Conservation (phyloP, 2,329 filamentous ascomycete genomes). For the Rutstroemia sydowiana region DNA sequence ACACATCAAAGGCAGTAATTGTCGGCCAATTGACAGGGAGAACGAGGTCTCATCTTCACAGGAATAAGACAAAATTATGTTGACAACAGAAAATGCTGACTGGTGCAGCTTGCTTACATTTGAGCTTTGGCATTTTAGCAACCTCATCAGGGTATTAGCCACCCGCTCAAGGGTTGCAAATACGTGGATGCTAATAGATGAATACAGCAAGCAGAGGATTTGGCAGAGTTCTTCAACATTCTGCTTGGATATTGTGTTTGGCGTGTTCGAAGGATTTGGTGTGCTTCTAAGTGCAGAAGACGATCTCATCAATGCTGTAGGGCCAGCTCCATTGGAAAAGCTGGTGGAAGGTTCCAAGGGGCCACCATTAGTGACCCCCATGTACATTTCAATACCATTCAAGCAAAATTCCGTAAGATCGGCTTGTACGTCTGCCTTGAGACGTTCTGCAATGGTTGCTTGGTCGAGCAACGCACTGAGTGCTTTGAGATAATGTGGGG, state of each 20-base stretch:
- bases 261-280: conserved; percentile 19
- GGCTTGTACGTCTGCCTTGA: conserved; percentile 46
- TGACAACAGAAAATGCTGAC: conserved; percentile 68
- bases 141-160: conserved; percentile 47
- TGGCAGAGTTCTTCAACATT: conserved; percentile 50
- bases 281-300: conserved; percentile 12
- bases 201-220: conserved; percentile 57
- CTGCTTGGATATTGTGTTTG: conserved; percentile 29
- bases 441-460: conserved; percentile 71
- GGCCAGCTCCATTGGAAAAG: conserved; percentile 23
- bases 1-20: conserved; percentile 63
- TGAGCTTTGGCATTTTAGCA: conserved; percentile 52
- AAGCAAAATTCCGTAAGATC: conserved; percentile 48
- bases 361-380: conserved; percentile 25
- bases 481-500: conserved; percentile 71
- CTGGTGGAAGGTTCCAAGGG: conserved; percentile 20
- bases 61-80: conserved; percentile 57
- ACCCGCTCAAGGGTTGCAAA: conserved; percentile 48
- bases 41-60: conserved; percentile 62
- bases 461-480: conserved; percentile 64
- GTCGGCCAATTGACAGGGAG: conserved; percentile 48
- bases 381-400: conserved; percentile 48
- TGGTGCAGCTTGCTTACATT: conserved; percentile 60
- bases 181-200: conserved; percentile 61
- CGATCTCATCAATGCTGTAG: not conserved